Evolutionary conservation across 2,329 filamentous ascomycete genomes (phyloP).

Genomic region (Colletotrichum sojae): DNA sequence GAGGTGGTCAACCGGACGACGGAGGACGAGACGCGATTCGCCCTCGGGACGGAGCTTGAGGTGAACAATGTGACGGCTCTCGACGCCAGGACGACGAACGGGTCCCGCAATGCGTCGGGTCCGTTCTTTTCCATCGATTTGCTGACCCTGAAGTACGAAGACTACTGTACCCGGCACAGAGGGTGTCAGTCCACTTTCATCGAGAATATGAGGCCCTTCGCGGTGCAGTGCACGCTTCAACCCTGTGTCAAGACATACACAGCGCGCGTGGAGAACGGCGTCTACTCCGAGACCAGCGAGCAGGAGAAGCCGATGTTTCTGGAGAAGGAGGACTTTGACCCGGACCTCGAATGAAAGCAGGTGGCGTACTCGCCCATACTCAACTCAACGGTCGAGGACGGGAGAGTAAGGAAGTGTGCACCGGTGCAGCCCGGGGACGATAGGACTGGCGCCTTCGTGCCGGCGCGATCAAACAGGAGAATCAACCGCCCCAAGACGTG

Average conservation of each 20-base stretch:
- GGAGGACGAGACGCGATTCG: neutral
- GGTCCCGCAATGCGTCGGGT: neutral
- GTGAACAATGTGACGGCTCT: neutral
- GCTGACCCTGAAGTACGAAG: neutral
- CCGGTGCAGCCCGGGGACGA: neutral
- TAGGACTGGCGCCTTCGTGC: neutral
- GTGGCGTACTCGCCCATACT: neutral
- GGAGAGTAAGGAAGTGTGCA: neutral
- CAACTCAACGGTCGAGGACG: neutral
- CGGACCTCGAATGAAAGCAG: neutral
- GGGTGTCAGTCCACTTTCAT: neutral
- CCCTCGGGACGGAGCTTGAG: neutral
- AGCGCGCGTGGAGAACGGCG: neutral
- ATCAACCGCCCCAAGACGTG: neutral
- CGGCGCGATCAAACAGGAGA: neutral
- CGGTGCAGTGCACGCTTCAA: neutral
- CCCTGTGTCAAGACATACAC: neutral
- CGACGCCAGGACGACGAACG: neutral
- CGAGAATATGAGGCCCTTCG: neutral
- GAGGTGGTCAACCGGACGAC: neutral
- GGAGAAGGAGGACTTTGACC: neutral
- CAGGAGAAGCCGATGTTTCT: neutral
- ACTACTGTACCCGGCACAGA: neutral
- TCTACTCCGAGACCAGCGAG: neutral
- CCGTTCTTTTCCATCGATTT: neutral